Evolutionary conservation across 2,329 filamentous ascomycete genomes (phyloP), one percentile per base, ranked within the genome.

Genomic region (Penicillium janthinellum): DNA sequence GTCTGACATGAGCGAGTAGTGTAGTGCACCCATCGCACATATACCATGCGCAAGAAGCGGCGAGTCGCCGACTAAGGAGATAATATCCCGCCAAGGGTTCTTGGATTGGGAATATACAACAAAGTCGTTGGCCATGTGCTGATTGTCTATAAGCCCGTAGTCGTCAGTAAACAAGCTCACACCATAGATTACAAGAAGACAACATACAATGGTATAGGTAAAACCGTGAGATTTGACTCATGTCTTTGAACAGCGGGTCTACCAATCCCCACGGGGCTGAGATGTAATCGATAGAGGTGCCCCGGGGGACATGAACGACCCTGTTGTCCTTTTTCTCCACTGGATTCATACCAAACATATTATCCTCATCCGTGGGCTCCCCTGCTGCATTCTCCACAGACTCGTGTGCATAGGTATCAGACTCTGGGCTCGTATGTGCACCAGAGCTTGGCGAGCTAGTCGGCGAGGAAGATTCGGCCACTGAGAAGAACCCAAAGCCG

Each of bases 51-150:
- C 72, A 11, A 83, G 71, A 25, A 81, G 70, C 5, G 80, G 78
- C 44, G 80, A 78, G 22, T 75, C 73, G 20, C 73, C 74, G 14
- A 80, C 78, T 49, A 82, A 70, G 5, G 78, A 75, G 22, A 82
- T 77, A 6, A 84, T 73, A 55, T 82, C 78, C 35, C 80, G 78
- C 57, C 81, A 81, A 0, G 80, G 80, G 39, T 84, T 83, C 15
- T 77, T 73, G 1, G 77, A 74, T 34, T 75, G 69, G 34, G 82
- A 78, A 66, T 83, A 81, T 4, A 82, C 71, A 0, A 82, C 77
- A 60, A 83, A 75, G 59, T 80, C 77, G 54, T 70, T 73, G 54
- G 77, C 79, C 61, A 83, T 69, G 56, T 73, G 63, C 53, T 73
- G 70, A 57, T 75, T 73, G 62, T 74, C 75, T 77, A 34, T 77